Percentiles rank a stretch among this genome's conserved stretches.
These are phyloP conservation scores for Grigorovia yakushimaensis DNA, from an alignment of 805 yeast species.

Conservation along the genomic window DNA sequence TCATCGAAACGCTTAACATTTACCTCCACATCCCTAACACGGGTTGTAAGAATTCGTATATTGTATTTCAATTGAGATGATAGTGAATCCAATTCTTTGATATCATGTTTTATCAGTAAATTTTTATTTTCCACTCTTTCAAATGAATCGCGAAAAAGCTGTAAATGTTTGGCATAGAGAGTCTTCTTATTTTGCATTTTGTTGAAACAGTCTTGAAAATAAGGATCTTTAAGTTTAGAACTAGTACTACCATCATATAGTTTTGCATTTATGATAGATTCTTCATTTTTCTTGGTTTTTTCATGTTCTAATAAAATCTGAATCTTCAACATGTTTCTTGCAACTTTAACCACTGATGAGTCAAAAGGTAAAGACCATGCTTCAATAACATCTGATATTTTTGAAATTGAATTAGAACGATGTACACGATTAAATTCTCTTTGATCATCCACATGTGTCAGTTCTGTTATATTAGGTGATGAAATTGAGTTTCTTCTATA, in stretches of 20 bases:
- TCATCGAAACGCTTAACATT: constrained; percentile 38
- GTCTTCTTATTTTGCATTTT: neutral
- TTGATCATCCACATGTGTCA: neutral
- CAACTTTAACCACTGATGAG: constrained; percentile 22
- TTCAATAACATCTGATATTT: constrained; percentile 18
- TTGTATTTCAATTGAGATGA: constrained; percentile 60
- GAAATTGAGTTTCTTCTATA: constrained; percentile 22
- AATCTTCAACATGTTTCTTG: constrained; percentile 14
- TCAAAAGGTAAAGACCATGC: constrained; percentile 26
- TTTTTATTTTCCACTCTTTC: constrained; percentile 19
- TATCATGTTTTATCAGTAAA: constrained; percentile 31
- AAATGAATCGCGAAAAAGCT: constrained; percentile 10
- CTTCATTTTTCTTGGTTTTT: neutral
- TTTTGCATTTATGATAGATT: constrained; percentile 7
- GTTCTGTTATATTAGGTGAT: constrained; percentile 2
- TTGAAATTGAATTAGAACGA: constrained; percentile 19
- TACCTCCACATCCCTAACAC: constrained; percentile 60
- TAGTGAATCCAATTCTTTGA: constrained; percentile 36
- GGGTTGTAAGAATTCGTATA: constrained; percentile 44
- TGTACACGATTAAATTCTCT: neutral
- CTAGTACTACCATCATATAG: constrained; percentile 9
- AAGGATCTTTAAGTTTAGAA: constrained; percentile 7
- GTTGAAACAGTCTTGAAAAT: neutral
- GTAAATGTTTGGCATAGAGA: constrained; percentile 5
- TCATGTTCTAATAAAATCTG: neutral